phyloP scores from a whole-genome alignment of 306 rosid genomes.

The Hippophae gyantsensis region DNA sequence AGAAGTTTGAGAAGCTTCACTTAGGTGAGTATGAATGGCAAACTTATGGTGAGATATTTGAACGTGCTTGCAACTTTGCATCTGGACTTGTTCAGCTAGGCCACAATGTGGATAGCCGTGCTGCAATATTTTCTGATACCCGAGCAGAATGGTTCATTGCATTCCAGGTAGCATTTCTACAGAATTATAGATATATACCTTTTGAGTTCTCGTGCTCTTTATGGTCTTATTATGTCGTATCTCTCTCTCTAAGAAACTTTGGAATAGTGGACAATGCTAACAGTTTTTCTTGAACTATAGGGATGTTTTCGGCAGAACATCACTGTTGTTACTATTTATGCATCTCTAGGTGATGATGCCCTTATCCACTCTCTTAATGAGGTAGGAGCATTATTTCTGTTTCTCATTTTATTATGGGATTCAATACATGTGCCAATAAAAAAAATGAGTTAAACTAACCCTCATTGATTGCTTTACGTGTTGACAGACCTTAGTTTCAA shows the following conservation, averaged over 20 bases:
- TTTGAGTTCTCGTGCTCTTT: not conserved
- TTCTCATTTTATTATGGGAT: conserved; percentile 17
- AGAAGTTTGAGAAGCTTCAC: conserved; percentile 77
- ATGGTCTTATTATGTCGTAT: not conserved
- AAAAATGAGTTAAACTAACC: not conserved
- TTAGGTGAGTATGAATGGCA: conserved; percentile 82
- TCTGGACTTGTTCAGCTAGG: conserved; percentile 75
- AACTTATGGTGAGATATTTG: conserved; percentile 60
- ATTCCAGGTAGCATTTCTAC: conserved; percentile 55
- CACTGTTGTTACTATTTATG: conserved; percentile 78
- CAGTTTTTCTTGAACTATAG: conserved; percentile 27
- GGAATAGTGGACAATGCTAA: conserved; percentile 10
- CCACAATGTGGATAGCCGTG: conserved; percentile 48
- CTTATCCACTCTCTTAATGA: conserved; percentile 81
- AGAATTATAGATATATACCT: conserved; percentile 5
- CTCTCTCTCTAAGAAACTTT: conserved; percentile 9
- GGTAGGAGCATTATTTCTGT: conserved; percentile 35
- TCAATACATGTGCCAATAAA: not conserved
- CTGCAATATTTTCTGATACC: conserved; percentile 76
- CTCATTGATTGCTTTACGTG: conserved; percentile 11
- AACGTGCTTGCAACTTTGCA: conserved; percentile 61
- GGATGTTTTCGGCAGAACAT: conserved; percentile 83
- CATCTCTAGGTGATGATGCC: conserved; percentile 91
- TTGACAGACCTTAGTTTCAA: conserved; percentile 69
- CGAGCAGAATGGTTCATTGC: conserved; percentile 78